Percentiles rank a stretch among this genome's conserved stretches.
Conservation (phyloP, 2,329 filamentous ascomycete genomes). For the Aspergillus sp. region DNA sequence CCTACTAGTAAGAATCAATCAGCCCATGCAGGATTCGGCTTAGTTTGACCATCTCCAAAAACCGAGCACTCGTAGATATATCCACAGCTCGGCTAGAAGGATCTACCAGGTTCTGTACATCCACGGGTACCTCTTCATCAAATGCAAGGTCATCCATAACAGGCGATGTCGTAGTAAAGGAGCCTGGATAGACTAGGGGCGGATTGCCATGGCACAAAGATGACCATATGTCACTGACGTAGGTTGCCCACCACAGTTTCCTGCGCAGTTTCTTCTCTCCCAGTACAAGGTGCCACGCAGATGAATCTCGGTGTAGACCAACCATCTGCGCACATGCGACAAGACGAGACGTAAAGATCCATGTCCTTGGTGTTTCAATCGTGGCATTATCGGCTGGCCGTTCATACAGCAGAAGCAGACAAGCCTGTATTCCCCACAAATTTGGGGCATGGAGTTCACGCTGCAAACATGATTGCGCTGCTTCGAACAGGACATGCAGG, state of each 20-base stretch:
- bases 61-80: conserved; percentile 35
- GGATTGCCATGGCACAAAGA: conserved; percentile 50
- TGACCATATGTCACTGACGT: conserved; percentile 47
- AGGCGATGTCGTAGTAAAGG: conserved; percentile 43
- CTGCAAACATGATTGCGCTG: conserved; percentile 45
- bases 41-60: conserved; percentile 26
- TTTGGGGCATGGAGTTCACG: conserved; percentile 51
- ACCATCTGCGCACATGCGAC: conserved; percentile 49
- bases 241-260: conserved; percentile 51
- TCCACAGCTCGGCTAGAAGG: conserved; percentile 25
- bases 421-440: conserved; percentile 49
- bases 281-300: conserved; percentile 42
- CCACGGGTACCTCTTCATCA: conserved; percentile 43
- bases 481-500: conserved; percentile 44
- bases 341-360: conserved; percentile 46
- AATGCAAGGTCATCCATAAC: conserved; percentile 45
- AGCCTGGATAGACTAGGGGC: conserved; percentile 43
- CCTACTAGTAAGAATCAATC: conserved; percentile 4
- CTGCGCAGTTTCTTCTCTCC: conserved; percentile 44
- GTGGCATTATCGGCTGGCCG: conserved; percentile 48
- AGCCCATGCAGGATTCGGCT: conserved; percentile 2
- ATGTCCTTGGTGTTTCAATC: conserved; percentile 49
- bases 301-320: conserved; percentile 48
- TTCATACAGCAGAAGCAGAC: conserved; percentile 48
- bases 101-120: conserved; percentile 21